Evolutionary conservation across 768 basidiomycete species (phyloP).

Genomic region (Kwoniella pini): DNA sequence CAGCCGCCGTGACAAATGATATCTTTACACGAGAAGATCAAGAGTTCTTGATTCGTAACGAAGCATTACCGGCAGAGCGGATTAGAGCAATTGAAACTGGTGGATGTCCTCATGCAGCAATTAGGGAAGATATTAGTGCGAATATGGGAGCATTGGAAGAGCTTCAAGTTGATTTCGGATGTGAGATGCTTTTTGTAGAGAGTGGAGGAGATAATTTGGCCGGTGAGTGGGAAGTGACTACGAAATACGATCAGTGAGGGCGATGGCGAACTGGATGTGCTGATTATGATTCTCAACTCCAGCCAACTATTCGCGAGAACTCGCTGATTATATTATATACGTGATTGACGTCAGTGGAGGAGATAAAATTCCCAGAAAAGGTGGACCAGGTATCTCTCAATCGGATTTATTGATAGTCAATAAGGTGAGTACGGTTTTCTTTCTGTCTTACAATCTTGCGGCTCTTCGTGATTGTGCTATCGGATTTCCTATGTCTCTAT

Average conservation of each 20-base stretch:
- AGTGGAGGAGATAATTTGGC: slow-evolving; percentile 96
- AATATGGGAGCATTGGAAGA: slow-evolving; percentile 95
- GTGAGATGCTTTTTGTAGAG: slow-evolving; percentile 90
- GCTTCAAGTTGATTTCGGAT: slow-evolving; percentile 83
- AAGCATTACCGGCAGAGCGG: slow-evolving; percentile 75
- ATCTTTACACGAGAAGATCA: slow-evolving; percentile 99
- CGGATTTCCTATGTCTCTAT: too few relatives aligned
- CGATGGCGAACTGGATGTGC: neutral
- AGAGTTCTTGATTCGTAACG: slow-evolving; percentile 91
- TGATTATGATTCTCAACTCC: too few relatives aligned
- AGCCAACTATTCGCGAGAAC: slow-evolving; percentile 92
- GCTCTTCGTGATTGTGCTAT: too few relatives aligned
- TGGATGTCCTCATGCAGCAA: slow-evolving; percentile 97
- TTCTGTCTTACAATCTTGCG: too few relatives aligned
- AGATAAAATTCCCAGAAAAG: slow-evolving; percentile 97
- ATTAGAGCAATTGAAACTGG: slow-evolving; percentile 96
- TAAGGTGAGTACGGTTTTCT: slow-evolving; percentile 63
- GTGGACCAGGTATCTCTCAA: slow-evolving; percentile 90
- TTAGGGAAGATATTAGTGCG: slow-evolving; percentile 95
- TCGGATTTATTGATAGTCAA: slow-evolving; percentile 93
- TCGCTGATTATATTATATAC: slow-evolving; percentile 91
- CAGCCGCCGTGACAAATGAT: slow-evolving; percentile 97
- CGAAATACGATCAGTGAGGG: too few relatives aligned
- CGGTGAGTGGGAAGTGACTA: slow-evolving; percentile 39
- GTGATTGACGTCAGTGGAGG: slow-evolving; percentile 67